Evolutionary conservation across 2,329 filamentous ascomycete species (phyloP), one percentile per base, ranked within the genome.

Genomic region (Fusarium devonianum): DNA sequence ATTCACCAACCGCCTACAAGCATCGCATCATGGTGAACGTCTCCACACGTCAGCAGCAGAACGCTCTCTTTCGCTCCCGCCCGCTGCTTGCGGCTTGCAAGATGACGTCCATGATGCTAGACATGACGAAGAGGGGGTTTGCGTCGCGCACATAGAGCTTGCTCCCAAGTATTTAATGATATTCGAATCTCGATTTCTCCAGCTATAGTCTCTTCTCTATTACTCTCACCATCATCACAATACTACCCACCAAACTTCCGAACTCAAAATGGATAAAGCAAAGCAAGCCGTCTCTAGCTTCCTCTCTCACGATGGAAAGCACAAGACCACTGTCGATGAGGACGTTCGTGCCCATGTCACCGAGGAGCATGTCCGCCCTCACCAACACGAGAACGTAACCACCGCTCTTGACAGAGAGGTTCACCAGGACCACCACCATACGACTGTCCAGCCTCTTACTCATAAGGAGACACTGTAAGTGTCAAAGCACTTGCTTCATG

Each of bases 391-490:
- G 64, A 71, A 85, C n/a, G 61, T 82, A 8, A 78, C 75, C 14
- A 86, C 82, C 2, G 86, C 84, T 6, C 69, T 89, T 18, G 84
- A 90, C 66, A 82, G 81, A 59, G 87, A 90, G 62, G 74, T 89
- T 4, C 86, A 90, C 66, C 86, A 89, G 67, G 83, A 89, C 50
- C 87, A 90, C 62, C 84, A 88, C 68, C 85, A 90, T 68, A 87
- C 84, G 35, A 84, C 83, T 0, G 73, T 89, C 1, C 87, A 90
- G 71, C 87, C 87, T 0, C 72, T 90, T 17, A 33, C 59, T 10
- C 49, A 56, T 12, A 63, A 64, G 23, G 70, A 74, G 42, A 60
- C 49, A 48, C 71, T 77, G 56, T 82, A 82, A 63, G 75, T 76
- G 2, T 4, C 3, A 8, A 7, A n/a, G n/a, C n/a, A n/a, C 2